phyloP scores from a whole-genome alignment of 2,329 filamentous ascomycete species.

The Alternaria triticina region DNA sequence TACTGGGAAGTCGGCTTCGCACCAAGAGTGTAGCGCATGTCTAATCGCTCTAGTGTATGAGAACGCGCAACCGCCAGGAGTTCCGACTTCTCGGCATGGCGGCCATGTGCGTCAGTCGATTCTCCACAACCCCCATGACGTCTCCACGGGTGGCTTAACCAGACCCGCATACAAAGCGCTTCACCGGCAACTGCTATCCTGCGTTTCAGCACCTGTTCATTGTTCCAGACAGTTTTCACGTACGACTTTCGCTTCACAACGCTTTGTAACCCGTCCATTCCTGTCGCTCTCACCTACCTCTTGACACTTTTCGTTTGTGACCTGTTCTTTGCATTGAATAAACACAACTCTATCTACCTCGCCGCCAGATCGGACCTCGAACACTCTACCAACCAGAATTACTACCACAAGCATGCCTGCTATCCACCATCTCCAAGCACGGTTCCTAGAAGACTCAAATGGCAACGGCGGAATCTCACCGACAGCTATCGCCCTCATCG shows the following conservation, averaged over 20 bases:
- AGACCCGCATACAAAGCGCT: slow-evolving; percentile 32
- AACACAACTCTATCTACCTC: background rate
- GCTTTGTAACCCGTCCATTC: background rate
- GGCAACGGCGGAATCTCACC: slow-evolving; percentile 19
- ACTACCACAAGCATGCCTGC: slow-evolving; percentile 21
- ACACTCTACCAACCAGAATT: background rate
- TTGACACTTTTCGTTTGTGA: background rate
- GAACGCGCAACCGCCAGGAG: slow-evolving; percentile 27
- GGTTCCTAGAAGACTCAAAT: slow-evolving; percentile 14
- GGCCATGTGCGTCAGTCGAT: slow-evolving; percentile 21
- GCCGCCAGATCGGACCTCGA: background rate
- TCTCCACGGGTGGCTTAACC: slow-evolving; percentile 16
- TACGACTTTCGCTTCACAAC: slow-evolving; percentile 2
- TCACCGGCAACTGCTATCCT: slow-evolving; percentile 17
- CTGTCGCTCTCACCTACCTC: slow-evolving; percentile 2
- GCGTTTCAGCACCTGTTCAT: slow-evolving; percentile 15
- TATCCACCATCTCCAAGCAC: slow-evolving; percentile 19
- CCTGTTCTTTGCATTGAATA: slow-evolving; percentile 4
- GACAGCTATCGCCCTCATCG: slow-evolving; percentile 30
- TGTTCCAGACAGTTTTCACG: background rate
- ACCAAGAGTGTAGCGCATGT: slow-evolving; percentile 8
- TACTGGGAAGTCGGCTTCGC: slow-evolving; percentile 1
- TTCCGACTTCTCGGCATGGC: slow-evolving; percentile 14
- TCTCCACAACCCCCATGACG: slow-evolving; percentile 20
- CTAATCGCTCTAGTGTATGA: slow-evolving; percentile 13